Base-by-base conservation (phyloP, 345 rosid genomes). In the Pseudoturritis turrita region DNA sequence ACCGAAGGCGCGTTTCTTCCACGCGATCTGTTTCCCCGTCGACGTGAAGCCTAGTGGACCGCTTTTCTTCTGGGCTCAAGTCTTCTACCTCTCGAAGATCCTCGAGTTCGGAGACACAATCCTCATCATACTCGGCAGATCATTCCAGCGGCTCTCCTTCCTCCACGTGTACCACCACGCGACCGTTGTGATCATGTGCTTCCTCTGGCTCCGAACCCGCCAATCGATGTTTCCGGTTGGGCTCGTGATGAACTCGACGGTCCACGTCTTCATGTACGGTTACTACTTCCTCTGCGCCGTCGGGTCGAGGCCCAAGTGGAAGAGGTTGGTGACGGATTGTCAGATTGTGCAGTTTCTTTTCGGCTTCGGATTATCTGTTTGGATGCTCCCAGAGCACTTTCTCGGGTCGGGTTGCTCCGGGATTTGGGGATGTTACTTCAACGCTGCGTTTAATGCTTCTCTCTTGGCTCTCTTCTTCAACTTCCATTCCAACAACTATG, bases 151-250 rank as follows among this genome's bases (percentile, higher is more conserved):
- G 73, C 76, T 88, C 33, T 85, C 95, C 0, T 90, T 91, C 72
- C 96, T 91, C 87, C 97, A 91, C 79, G 88, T 91, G 3, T 91
- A 87, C 79, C 96, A 91, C 70, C 96, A 91, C 59, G 86, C 91
- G 0, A 81, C 87, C 3, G 97, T 87, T 12, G 79, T 91, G 11
- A 29, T 91, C 6, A 87, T 91, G 95, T 88, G 97, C 41, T 91
- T 81, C 65, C 25, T 87, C 6, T 88, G 92, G 90, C 69, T 91
- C 1, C 22, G 47, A 2, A 84, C 89, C 3, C 66, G 77, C 0
- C 95, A 88, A 65, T 85, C 97, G 0, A 41, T 88, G 78, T 91
- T 87, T 61, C 92, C 92, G 0, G 63, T 75, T 0, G 97, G 81
- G 6, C 73, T 91, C 8, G 65, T 87, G 19, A 79, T 85, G 22